phyloP scores from a whole-genome alignment of 176 grass and related monocot genomes.

The Sorghum bicolor region DNA sequence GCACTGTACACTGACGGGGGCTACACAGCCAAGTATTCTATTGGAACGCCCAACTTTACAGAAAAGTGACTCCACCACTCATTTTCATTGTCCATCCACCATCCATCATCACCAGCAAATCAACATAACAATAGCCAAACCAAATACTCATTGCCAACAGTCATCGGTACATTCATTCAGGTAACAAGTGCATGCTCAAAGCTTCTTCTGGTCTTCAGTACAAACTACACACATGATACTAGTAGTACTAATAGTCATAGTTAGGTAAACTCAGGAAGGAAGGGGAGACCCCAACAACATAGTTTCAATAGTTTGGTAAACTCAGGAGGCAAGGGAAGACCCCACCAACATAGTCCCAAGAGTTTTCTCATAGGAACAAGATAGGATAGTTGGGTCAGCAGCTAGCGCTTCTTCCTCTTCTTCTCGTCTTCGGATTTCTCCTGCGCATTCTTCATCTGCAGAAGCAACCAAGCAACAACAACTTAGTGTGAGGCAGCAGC shows the following conservation, averaged over 20 bases:
- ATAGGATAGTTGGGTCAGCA: neutral
- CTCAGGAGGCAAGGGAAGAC: too few relatives aligned
- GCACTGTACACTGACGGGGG: too few relatives aligned
- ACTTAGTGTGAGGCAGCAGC: neutral
- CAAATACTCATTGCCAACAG: neutral
- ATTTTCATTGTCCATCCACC: neutral
- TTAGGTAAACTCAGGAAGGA: too few relatives aligned
- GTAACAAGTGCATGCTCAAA: too few relatives aligned
- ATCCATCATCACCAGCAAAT: neutral
- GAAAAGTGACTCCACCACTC: too few relatives aligned
- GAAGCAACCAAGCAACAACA: neutral
- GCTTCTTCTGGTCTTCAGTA: neutral
- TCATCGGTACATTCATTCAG: neutral
- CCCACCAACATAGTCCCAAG: neutral
- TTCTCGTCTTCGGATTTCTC: constrained; percentile 56
- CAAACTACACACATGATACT: neutral
- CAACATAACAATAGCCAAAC: neutral
- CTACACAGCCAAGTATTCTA: too few relatives aligned
- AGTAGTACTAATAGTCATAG: neutral
- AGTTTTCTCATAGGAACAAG: neutral
- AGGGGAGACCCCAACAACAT: too few relatives aligned
- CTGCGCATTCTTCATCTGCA: constrained; percentile 57
- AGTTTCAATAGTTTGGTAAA: neutral
- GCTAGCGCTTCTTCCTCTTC: constrained; percentile 54
- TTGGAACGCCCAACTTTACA: too few relatives aligned